Percentiles rank a stretch among this genome's conserved stretches.
phyloP scores from a whole-genome alignment of 768 basidiomycete species.

The Pleurotus pulmonarius region DNA sequence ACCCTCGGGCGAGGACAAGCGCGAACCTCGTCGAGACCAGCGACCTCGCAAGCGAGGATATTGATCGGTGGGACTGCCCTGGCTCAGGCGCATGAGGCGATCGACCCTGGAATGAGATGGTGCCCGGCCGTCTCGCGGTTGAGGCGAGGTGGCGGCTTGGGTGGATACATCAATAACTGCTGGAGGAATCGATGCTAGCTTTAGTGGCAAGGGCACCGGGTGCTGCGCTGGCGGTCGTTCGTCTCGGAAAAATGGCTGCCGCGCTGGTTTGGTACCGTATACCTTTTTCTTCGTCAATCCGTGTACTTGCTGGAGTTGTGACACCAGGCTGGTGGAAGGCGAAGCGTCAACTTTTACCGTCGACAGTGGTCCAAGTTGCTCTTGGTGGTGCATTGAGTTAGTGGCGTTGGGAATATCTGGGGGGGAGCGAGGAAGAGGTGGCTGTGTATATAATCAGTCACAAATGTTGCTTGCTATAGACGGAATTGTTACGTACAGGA shows the following conservation, averaged over 20 bases:
- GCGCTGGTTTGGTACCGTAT: constrained; percentile 47
- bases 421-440: constrained; percentile 26
- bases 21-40: constrained; percentile 28
- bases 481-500: constrained; percentile 28
- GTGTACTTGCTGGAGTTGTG: constrained; percentile 61
- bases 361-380: constrained; percentile 16
- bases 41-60: constrained; percentile 11
- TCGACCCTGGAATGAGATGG: constrained; percentile 30
- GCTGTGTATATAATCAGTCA: constrained; percentile 4
- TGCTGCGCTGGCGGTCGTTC: constrained; percentile 36
- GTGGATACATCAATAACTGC: constrained; percentile 13
- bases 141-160: constrained; percentile 1
- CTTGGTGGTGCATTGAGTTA: constrained; percentile 25
- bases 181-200: constrained; percentile 12
- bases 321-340: constrained; percentile 49
- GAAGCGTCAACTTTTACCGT: constrained; percentile 16
- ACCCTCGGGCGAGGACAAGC: constrained; percentile 33
- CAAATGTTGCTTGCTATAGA: not conserved
- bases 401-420: constrained; percentile 20
- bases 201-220: constrained; percentile 24
- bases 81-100: constrained; percentile 28
- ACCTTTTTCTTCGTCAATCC: constrained; percentile 70
- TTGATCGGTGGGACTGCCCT: constrained; percentile 22
- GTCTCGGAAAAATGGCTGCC: constrained; percentile 52
- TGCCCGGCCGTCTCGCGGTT: constrained; percentile 25